phyloP scores from a whole-genome alignment of 2,329 filamentous ascomycete genomes.

The Waltergamsia citrina region DNA sequence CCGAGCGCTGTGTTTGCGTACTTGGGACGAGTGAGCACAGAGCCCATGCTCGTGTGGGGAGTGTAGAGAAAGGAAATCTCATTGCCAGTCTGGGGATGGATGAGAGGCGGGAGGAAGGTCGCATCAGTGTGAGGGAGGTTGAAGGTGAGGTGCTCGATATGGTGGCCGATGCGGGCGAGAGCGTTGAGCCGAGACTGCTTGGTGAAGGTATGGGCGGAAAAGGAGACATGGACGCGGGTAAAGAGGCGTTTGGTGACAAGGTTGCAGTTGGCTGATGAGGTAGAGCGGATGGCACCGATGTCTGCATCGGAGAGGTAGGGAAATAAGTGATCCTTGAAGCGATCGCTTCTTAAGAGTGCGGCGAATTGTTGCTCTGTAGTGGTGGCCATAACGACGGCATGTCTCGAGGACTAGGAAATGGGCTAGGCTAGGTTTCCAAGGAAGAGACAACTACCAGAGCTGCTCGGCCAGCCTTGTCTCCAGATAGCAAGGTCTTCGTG shows the following conservation, averaged over 20 bases:
- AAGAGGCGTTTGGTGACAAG: conserved; percentile 63
- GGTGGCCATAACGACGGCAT: conserved; percentile 42
- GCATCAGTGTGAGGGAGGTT: conserved; percentile 65
- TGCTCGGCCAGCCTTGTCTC: not conserved
- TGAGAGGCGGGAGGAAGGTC: conserved; percentile 75
- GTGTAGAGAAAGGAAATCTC: conserved; percentile 77
- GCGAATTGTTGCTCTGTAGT: conserved; percentile 39
- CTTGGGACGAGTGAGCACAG: conserved; percentile 56
- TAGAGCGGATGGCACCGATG: conserved; percentile 52
- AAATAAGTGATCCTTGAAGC: conserved; percentile 40
- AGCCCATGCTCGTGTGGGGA: conserved; percentile 59
- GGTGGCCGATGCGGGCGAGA: conserved; percentile 65
- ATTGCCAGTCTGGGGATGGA: conserved; percentile 66
- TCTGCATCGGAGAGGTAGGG: conserved; percentile 38
- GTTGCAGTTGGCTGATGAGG: conserved; percentile 61
- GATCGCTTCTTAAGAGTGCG: conserved; percentile 43
- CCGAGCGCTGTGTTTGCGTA: conserved; percentile 74
- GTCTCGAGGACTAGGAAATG: conserved; percentile 17
- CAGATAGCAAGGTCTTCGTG: not conserved
- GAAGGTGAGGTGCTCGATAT: conserved; percentile 73
- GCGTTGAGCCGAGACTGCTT: conserved; percentile 64
- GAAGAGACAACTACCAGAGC: not conserved
- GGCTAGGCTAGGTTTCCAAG: too few species aligned
- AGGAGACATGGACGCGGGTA: conserved; percentile 58
- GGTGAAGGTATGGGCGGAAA: conserved; percentile 67